Conservation (phyloP, 2,329 filamentous ascomycete species). For the Beauveria australis region DNA sequence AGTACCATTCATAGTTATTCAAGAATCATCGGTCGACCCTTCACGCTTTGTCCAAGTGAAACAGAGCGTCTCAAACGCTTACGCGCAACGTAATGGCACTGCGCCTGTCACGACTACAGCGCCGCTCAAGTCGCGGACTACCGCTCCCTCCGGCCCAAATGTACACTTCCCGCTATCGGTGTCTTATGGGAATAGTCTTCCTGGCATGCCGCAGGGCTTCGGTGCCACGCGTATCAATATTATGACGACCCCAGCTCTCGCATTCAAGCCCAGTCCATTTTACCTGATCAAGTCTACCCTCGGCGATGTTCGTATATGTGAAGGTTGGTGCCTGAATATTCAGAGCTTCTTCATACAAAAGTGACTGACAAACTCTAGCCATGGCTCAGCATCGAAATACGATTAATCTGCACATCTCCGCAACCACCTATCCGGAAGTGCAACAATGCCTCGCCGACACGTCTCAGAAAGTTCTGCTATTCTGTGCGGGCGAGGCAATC, state of each 20-base stretch:
- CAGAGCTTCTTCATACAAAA: neutral
- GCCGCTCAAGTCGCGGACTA: conserved; percentile 13
- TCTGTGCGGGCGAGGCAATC: conserved; percentile 61
- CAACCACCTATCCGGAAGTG: conserved; percentile 44
- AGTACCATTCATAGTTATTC: conserved; percentile 28
- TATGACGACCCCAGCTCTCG: conserved; percentile 14
- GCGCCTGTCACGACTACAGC: conserved; percentile 15
- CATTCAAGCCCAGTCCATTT: conserved; percentile 72
- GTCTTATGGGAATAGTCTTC: conserved; percentile 1
- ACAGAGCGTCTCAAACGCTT: conserved; percentile 31
- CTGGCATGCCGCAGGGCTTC: conserved; percentile 2
- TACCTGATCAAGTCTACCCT: conserved; percentile 63
- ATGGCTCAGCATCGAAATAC: conserved; percentile 48
- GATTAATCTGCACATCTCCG: conserved; percentile 34
- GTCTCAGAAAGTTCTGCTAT: conserved; percentile 69
- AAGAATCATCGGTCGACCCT: conserved; percentile 30
- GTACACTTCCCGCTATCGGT: conserved; percentile 6
- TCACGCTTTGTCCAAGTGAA: conserved; percentile 35
- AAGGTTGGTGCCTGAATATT: conserved; percentile 46
- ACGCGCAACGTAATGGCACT: conserved; percentile 22
- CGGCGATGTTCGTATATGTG: conserved; percentile 57
- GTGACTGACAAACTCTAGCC: conserved; percentile 34
- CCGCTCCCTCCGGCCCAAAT: conserved; percentile 11
- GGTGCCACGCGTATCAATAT: conserved; percentile 14
- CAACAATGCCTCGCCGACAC: conserved; percentile 50